These are phyloP conservation scores for Rhododendron molle DNA, from an alignment of 148 eudicot genomes.

Conservation along the genomic window DNA sequence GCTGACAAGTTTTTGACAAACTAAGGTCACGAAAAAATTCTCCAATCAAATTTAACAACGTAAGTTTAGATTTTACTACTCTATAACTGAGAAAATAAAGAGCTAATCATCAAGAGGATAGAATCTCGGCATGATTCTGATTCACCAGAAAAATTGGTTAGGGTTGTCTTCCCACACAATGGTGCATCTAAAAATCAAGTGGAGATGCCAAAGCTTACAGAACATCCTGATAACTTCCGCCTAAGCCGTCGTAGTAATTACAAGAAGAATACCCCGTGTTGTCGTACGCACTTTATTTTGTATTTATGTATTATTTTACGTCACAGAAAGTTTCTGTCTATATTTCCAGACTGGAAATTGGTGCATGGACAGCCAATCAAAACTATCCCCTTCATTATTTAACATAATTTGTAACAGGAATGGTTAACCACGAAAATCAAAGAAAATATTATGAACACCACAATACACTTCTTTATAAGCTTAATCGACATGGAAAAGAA, in stretches of 20 bases:
- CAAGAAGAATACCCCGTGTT: too few relatives aligned
- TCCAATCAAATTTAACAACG: background rate
- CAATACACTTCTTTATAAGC: background rate
- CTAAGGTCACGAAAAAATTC: background rate
- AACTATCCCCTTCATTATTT: background rate
- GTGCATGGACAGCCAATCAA: background rate
- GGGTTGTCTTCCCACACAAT: background rate
- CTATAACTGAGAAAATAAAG: background rate
- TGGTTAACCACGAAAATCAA: background rate
- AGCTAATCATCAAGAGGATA: background rate
- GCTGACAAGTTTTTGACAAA: background rate
- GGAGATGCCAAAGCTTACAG: background rate
- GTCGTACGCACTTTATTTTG: background rate
- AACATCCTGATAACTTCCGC: background rate
- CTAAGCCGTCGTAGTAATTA: background rate
- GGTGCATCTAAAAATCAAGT: background rate
- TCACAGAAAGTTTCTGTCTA: background rate
- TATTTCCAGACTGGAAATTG: background rate
- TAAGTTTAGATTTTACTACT: background rate
- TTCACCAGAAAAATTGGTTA: background rate
- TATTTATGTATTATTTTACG: background rate
- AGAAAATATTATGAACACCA: background rate
- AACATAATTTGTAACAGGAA: background rate
- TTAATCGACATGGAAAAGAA: background rate
- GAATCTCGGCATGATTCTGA: background rate